Evolutionary conservation across 2,329 filamentous ascomycete genomes (phyloP), one percentile per base, ranked within the genome.

Genomic region (Fusarium incarnatum): DNA sequence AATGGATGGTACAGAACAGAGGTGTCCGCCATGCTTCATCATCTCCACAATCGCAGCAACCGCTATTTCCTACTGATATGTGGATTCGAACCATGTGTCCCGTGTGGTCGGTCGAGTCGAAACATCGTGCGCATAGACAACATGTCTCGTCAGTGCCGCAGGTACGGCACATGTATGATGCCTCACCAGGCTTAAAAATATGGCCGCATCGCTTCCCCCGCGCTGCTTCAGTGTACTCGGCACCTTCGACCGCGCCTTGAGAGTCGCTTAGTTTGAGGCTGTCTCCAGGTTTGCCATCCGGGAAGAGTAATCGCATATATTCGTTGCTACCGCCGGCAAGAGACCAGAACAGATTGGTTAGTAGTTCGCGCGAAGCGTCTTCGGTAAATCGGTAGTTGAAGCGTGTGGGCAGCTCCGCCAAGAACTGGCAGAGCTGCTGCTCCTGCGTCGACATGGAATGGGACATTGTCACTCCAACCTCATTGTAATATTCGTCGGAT

Each of bases 41-140:
- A 77, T 99, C 96, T 63, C 96, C 96, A 78, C 96, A 99, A 81
- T 99, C 96, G 80, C 96, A 99, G 82, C 97, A 98, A 46, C 95
- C 95, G 76, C 92, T 96, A 77, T 98, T 97, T 9, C 95, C 95
- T 4, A 92, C 89, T 2, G 94, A 97, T 48, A 97, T 90, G 61
- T 87, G 92, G 62, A 99, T 94, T 75, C 92, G 91, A 58, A 98
- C 94, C 83, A 94, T 93, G 80, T 99, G 96, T 15, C 92, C 94
- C 13, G 93, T 91, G 80, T 99, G 96, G 77, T 99, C 95, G 41
- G 95, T 98, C 27, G 94, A 90, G 77, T 98, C 94, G 79, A 97
- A 99, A 82, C 96, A 99, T 72, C 91, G 91, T 76, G 93, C 94
- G 82, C 96, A 99, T 18, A 99, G 87, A 52, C 96, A 95, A 80